Evolutionary conservation across 148 eudicot genomes (phyloP), one percentile per base, ranked within the genome.

Genomic region (Vaccinium myrtillus): DNA sequence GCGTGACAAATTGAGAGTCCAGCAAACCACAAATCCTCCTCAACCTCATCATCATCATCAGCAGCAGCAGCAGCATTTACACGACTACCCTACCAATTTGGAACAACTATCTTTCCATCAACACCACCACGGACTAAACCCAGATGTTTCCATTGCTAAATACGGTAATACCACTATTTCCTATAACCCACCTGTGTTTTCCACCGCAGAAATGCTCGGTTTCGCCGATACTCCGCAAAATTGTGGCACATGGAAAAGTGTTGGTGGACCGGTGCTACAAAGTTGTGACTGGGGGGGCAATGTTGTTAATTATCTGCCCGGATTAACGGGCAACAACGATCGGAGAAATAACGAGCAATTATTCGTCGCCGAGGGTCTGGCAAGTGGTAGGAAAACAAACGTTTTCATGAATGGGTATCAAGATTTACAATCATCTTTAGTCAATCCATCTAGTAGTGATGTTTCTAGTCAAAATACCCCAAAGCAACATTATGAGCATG

Each of bases 1-100:
- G 19, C 89, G 88, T 7, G 85, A 85, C 53, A 90, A 90, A 75
- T 69, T 90, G 67, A 81, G 92, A 46, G 27, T 90, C 80, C 91
- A 86, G 67, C 87, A 89, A 18, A 77, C 70, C 76, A 53, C 85
- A 77, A 77, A 23, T 12, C 43, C 49, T 23, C 30, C 58, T 78
- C 83, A 65, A 10, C 5, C 79, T n/a, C 76, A 2, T 36, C 39
- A 32, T 32, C 36, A 32, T 32, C 36, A 32, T 2, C 36, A 36
- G 3, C 39, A 36, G 1, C 32, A 85, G 71, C 71, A 23, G 9
- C 50, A 25, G 23, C 67, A 74, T 43, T 58, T 76, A 11, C 83
- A 81, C 27, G 75, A 76, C 5, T 81, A 83, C 74, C 55, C 88
- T 4, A 77, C 9, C 43, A 27, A 56, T 75, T 55, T 83, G 63